A percentile compares a stretch with the other conserved stretches of the same genome.
Evolutionary conservation across 192 early-diverging fungal species (phyloP).

Genomic region (Phlyctochytrium arcticum): DNA sequence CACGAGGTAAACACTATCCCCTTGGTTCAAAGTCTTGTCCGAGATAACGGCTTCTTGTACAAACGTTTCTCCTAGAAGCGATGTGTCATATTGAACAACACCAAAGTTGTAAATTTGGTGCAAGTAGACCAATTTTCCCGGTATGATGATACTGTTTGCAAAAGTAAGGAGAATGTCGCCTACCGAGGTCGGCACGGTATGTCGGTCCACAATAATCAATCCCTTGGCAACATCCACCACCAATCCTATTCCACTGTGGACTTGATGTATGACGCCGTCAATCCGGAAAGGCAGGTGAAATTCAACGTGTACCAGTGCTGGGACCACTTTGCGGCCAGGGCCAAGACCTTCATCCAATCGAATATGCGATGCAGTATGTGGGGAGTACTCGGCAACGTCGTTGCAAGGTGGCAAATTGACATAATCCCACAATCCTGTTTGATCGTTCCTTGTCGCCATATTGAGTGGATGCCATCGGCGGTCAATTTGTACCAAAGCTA

Average conservation of each 20-base stretch:
- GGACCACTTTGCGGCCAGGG: constrained; percentile 63
- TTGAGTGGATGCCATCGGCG: constrained; percentile 40
- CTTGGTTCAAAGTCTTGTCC: constrained; percentile 18
- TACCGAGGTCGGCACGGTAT: constrained; percentile 68
- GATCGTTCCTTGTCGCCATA: constrained; percentile 56
- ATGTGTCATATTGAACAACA: constrained; percentile 74
- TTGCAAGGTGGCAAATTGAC: constrained; percentile 55
- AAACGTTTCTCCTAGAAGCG: constrained; percentile 65
- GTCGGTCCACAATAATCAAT: constrained; percentile 72
- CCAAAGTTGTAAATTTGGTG: constrained; percentile 86
- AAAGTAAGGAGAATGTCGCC: constrained; percentile 85
- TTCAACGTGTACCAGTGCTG: constrained; percentile 74
- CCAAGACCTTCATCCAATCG: constrained; percentile 63
- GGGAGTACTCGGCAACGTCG: constrained; percentile 46
- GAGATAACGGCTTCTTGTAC: constrained; percentile 22
- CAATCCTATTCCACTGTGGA: constrained; percentile 44
- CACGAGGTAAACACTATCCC: constrained; percentile 35
- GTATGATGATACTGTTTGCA: constrained; percentile 78
- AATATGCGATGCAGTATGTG: constrained; percentile 70
- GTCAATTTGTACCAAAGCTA: constrained; percentile 37
- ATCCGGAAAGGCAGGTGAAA: constrained; percentile 65
- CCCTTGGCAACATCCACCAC: constrained; percentile 63
- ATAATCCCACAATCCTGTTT: constrained; percentile 77
- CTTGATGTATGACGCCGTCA: constrained; percentile 54
- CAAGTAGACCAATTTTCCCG: constrained; percentile 71